Base-by-base conservation (phyloP, 352 stramenopile species). In the Albugo candida region DNA sequence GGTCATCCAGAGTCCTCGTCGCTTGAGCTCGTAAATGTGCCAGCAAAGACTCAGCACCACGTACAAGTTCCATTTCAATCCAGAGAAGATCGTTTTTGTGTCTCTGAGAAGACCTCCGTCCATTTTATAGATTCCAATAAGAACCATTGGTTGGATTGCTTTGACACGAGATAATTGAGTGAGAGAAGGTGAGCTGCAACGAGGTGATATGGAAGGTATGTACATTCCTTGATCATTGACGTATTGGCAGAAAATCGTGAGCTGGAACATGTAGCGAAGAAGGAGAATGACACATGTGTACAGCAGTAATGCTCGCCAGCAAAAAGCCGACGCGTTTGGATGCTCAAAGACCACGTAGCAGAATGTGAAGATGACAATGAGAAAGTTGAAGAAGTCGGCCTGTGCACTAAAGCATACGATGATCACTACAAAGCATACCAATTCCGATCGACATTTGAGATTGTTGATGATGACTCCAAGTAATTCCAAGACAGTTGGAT, bases 121-220 rank as follows among this genome's bases (percentile, higher is more conserved):
- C 20, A 86, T 89, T 53, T 92, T 92, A 60, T 86, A 92, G 21
- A 92, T 47, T 2, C 79, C 79, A 43, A 89, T 57, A n/a, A 89
- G 47, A 11, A 89, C 72, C 17, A 83, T 69, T 0, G 72, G 68
- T 45, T 89, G 79, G 31, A 92, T 80, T 11, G 73, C 54, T 40
- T 81, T 72, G 11, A 67, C 61, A 41, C 74, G 72, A 13, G 48
- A 70, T 42, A 47, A 31, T 57, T 64, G 48, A 54, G 54, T 42
- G 48, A 45, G 34, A 54, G 47, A 52, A 35, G 47, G 53, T 20
- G 61, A 61, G 17, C 60, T 68, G 38, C 78, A 92, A 18, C 70
- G 83, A n/a, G 78, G 73, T 47, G 87, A 68, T 47, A 88, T 53
- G 35, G 71, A 88, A 13, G 78, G 78, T 37, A 85, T 84, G 48